A percentile compares a stretch with the other conserved stretches of the same genome.
Conservation (phyloP, 345 rosid genomes). For the Carallia pectinifolia region DNA sequence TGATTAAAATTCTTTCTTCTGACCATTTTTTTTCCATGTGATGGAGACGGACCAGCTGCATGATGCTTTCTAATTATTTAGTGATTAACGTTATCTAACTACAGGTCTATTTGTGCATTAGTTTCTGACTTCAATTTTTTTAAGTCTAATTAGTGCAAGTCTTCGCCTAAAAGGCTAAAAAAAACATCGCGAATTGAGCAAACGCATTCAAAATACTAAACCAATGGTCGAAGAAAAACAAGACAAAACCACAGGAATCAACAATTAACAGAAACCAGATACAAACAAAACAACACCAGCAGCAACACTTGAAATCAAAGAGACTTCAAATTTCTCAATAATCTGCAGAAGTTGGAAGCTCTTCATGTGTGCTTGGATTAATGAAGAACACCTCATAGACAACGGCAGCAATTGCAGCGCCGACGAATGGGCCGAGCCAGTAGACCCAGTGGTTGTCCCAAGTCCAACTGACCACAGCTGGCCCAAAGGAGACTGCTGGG, state of each 20-base stretch:
- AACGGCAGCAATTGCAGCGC: not conserved
- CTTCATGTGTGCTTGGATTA: not conserved
- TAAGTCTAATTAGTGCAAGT: not conserved
- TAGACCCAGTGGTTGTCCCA: slow-evolving; percentile 12
- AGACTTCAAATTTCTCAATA: not conserved
- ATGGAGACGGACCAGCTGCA: no score
- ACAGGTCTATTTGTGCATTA: no score
- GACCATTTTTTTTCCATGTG: no score
- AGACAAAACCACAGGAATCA: slow-evolving; percentile 17
- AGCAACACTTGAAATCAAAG: slow-evolving; percentile 19
- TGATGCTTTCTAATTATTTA: no score
- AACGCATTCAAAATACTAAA: not conserved
- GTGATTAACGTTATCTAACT: no score
- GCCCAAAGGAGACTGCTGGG: slow-evolving; percentile 9
- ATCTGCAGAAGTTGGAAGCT: not conserved
- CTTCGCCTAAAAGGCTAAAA: no score
- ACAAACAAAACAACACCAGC: slow-evolving; percentile 27
- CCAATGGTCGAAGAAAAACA: slow-evolving; percentile 21
- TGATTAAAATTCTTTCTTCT: no score
- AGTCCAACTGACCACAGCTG: slow-evolving; percentile 7
- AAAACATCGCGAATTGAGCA: not conserved
- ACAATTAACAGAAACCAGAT: slow-evolving; percentile 20
- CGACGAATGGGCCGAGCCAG: not conserved
- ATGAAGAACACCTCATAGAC: not conserved
- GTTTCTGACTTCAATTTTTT: not conserved